Conservation (phyloP, 2,329 filamentous ascomycete genomes). For the Alternaria sp. region DNA sequence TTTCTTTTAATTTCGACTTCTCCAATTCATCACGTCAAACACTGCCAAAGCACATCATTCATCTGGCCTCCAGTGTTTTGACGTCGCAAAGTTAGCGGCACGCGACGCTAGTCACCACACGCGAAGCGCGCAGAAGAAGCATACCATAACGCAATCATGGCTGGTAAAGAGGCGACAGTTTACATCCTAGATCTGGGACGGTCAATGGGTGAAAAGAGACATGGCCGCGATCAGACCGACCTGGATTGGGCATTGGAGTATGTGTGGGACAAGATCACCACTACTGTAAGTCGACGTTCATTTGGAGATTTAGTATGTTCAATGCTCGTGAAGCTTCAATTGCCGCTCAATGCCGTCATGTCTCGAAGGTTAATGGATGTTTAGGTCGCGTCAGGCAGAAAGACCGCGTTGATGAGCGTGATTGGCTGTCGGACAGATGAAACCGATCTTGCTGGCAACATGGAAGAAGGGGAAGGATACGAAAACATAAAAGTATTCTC, state of each 20-base stretch:
- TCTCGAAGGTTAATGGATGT: not conserved
- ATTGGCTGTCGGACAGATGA: conserved; percentile 80
- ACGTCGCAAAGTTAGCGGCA: not conserved
- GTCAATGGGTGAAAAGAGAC: conserved; percentile 78
- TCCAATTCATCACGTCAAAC: not conserved
- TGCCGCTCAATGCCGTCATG: not conserved
- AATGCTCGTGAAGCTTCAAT: not conserved
- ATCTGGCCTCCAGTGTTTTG: not conserved
- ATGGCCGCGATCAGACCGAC: conserved; percentile 77
- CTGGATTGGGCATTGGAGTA: conserved; percentile 91
- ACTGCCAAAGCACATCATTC: not conserved
- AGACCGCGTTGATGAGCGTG: conserved; percentile 78
- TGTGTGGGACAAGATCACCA: conserved; percentile 90
- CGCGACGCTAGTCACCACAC: not conserved
- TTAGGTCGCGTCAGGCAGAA: conserved; percentile 70
- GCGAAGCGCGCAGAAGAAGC: conserved; percentile 1
- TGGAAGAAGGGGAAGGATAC: conserved; percentile 74
- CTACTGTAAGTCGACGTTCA: conserved; percentile 63
- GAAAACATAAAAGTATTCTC: conserved; percentile 78
- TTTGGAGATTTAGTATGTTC: conserved; percentile 28
- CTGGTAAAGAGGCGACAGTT: conserved; percentile 89
- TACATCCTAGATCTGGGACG: conserved; percentile 88
- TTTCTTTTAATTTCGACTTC: not conserved
- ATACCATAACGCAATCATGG: conserved; percentile 64
- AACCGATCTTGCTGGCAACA: conserved; percentile 49